Base-by-base conservation (phyloP, 2,329 filamentous ascomycete species). In the Pestalotiopsis sp. region DNA sequence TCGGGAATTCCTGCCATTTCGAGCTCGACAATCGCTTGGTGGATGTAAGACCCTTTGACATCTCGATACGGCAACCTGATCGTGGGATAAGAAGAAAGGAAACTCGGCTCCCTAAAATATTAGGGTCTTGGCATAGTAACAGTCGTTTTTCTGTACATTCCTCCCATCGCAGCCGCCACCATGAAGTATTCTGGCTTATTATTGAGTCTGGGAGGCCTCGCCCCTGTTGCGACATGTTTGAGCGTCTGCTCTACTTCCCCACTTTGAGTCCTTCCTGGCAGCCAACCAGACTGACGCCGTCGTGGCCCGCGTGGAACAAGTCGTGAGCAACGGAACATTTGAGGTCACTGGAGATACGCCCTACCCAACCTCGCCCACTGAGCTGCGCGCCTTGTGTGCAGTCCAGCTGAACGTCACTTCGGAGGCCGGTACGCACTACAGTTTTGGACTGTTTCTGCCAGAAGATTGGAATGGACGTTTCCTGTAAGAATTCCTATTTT, bases 381-480 rank as follows among this genome's bases (percentile, higher is more conserved):
- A 68, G 17, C 59, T 77, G n/a, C 74, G 73, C 1, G 72, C 76
- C 3, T 69, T 78, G 14, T 78, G 76, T 49, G 74, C 75, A 7
- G 72, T 77, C 23, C 65, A 69, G 4, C 69, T 78, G 66, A 77
- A 77, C 27, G 72, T 78, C 59, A 75, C 74, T 68, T 74, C 74
- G 9, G 75, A 74, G 2, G 68, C 67, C 20, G 75, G 63, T 65
- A 74, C 74, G 7, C 74, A 74, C 31, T 76, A 76, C 59, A 75
- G 76, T 66, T 78, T 78, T 45, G 76, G 75, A n/a, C 68, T 78
- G 5, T 76, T 77, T 45, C 70, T 78, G 12, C 76, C 76, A 3
- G 67, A 65, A 5, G 72, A 72, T 1, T 78, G 75, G 75, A 77
- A 77, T 36, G 69, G 74, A 27, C 69, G 74, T 55, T 74, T 78